Evolutionary conservation across 2,329 filamentous ascomycete species (phyloP).

Genomic region (Colletotrichum godetiae): DNA sequence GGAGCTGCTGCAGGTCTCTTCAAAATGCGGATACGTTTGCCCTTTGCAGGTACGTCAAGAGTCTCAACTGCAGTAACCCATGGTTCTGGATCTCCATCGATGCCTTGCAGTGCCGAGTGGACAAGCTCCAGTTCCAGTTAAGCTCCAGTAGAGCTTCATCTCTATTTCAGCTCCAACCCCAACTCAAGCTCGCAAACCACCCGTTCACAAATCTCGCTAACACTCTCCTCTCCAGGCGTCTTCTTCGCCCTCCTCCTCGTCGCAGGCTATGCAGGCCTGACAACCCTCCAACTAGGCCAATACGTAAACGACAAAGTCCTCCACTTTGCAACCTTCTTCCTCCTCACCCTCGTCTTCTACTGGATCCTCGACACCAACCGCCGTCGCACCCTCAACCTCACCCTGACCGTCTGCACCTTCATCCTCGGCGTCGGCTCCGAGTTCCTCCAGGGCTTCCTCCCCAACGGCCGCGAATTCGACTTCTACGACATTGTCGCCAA

Average conservation of each 20-base stretch:
- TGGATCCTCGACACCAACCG: conserved; percentile 95
- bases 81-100: conserved; percentile 9
- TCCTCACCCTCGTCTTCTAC: conserved; percentile 90
- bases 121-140: not conserved
- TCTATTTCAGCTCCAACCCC: conserved; percentile 4
- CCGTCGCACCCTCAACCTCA: conserved; percentile 85
- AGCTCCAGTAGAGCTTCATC: not conserved
- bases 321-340: conserved; percentile 89
- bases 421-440: conserved; percentile 79
- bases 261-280: conserved; percentile 84
- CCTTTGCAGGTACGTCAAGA: conserved; percentile 79
- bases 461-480: conserved; percentile 79
- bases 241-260: conserved; percentile 79
- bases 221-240: conserved; percentile 61
- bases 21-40: conserved; percentile 85
- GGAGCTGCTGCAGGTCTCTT: conserved; percentile 32
- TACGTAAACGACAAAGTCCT: conserved; percentile 89
- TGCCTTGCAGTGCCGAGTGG: conserved; percentile 8
- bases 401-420: conserved; percentile 82
- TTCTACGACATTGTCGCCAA: conserved; percentile 90
- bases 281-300: conserved; percentile 65
- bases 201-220: conserved; percentile 22
- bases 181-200: not conserved
- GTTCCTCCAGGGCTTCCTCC: conserved; percentile 79
- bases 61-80: conserved; percentile 9